Percentiles rank a stretch among this genome's conserved stretches.
Conservation (phyloP, 176 grass and related monocot genomes). For the Eleusine indica region DNA sequence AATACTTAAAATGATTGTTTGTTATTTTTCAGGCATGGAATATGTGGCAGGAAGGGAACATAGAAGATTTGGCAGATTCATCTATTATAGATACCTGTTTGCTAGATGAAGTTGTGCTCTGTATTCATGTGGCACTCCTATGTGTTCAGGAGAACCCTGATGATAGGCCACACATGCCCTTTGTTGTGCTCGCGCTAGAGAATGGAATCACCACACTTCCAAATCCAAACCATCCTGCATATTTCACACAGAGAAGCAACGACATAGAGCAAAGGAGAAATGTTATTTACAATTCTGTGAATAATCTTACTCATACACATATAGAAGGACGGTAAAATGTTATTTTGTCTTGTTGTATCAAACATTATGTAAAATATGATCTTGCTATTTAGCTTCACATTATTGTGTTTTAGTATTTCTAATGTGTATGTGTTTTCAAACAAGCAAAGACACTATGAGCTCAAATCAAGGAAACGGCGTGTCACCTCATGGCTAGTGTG, state of each 20-base stretch:
- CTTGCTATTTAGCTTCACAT: too few species aligned
- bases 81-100: constrained; percentile 43
- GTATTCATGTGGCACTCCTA: constrained; percentile 44
- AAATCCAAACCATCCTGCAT: background rate
- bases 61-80: constrained; percentile 36
- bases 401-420: too few species aligned
- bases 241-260: background rate
- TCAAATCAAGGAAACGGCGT: too few species aligned
- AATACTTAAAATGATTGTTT: background rate
- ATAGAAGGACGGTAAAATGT: background rate
- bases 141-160: constrained; percentile 47
- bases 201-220: constrained; percentile 26
- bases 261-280: background rate
- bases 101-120: constrained; percentile 34
- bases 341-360: background rate
- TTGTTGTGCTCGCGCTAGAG: constrained; percentile 40
- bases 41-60: constrained; percentile 49
- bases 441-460: too few species aligned
- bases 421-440: too few species aligned
- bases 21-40: constrained; percentile 36
- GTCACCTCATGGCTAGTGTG: too few species aligned
- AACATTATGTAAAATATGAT: background rate
- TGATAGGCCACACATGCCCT: constrained; percentile 50
- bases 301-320: constrained; percentile 11
- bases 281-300: background rate